phyloP scores from a whole-genome alignment of 2,329 filamentous ascomycete species.

The Neofusicoccum laricinum region DNA sequence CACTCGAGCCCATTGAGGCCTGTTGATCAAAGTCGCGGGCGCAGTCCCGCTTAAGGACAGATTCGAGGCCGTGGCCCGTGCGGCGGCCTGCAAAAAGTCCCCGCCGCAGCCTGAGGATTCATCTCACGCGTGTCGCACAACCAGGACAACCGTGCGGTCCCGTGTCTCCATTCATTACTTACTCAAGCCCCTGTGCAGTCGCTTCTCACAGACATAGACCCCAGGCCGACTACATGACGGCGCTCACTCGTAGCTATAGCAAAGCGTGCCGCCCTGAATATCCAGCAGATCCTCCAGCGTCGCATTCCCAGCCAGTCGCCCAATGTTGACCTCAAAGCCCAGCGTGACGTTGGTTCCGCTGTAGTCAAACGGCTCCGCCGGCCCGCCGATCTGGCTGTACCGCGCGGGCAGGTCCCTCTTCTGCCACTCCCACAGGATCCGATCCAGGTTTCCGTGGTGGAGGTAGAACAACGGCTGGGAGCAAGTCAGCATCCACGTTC shows the following conservation, averaged over 20 bases:
- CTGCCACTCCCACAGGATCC: slow-evolving; percentile 52
- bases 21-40: not conserved
- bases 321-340: slow-evolving; percentile 31
- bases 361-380: slow-evolving; percentile 28
- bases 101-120: not conserved
- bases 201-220: not conserved
- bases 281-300: slow-evolving; percentile 31
- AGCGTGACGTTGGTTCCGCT: slow-evolving; percentile 31
- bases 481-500: not conserved
- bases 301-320: slow-evolving; percentile 26
- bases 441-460: slow-evolving; percentile 49
- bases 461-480: slow-evolving; percentile 32
- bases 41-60: not conserved
- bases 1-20: not conserved
- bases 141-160: no score
- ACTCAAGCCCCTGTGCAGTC: not conserved
- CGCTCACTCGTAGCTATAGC: slow-evolving; percentile 24
- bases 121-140: no score
- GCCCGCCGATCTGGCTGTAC: slow-evolving; percentile 35
- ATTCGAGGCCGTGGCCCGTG: not conserved
- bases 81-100: not conserved
- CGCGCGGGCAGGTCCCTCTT: slow-evolving; percentile 37
- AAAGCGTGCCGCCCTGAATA: slow-evolving; percentile 22
- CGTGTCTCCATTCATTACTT: not conserved
- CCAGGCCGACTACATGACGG: not conserved